Base-by-base conservation (phyloP, 2,329 filamentous ascomycete genomes). In the Paracorniculantispora psalliotae region DNA sequence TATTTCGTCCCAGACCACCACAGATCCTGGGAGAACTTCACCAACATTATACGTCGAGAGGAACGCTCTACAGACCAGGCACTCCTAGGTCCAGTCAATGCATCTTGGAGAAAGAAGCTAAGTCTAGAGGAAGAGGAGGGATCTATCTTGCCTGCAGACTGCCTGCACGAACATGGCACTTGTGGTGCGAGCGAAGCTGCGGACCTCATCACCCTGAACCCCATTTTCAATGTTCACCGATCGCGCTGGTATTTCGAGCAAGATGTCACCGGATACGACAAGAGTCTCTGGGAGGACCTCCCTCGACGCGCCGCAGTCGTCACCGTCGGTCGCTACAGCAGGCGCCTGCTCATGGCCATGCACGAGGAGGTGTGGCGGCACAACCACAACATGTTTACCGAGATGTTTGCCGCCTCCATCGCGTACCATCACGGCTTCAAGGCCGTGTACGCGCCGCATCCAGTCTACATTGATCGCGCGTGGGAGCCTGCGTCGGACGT, bases 381-480 rank as follows among this genome's bases (percentile, higher is more conserved):
- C 65, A 84, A 83, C 62, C 89, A 86, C 71, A 86, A 78, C 71
- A 91, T 87, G 87, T 92, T 90, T 69, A 83, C 82, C 26, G 89
- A 92, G 71, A 92, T 92, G 89, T 91, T 88, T 73, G 88, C 88
- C 2, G 81, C 87, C 0, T 82, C 81, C 0, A 81, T 85, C 68
- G 87, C 88, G 0, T 76, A 92, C 6, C 89, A 91, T 65, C 89
- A 90, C 67, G 89, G 89, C 1, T 78, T 91, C 66, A 92, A 92
- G 73, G 89, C 87, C 26, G 86, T 91, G 0, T 90, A 87, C 67
- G 90, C 88, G 0, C 91, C 91, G 0, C 91, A 96, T 63, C 89
- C 91, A 0, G 84, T 94, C 47, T 93, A 86, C 71, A 76, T 91
- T 10, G 90, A 94, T 70, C 84, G 91, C 23, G 79, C 82, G 48